Percentiles rank a stretch among this genome's conserved stretches.
Conservation (phyloP, 148 eudicot genomes). For the Chenopodium quinoa region DNA sequence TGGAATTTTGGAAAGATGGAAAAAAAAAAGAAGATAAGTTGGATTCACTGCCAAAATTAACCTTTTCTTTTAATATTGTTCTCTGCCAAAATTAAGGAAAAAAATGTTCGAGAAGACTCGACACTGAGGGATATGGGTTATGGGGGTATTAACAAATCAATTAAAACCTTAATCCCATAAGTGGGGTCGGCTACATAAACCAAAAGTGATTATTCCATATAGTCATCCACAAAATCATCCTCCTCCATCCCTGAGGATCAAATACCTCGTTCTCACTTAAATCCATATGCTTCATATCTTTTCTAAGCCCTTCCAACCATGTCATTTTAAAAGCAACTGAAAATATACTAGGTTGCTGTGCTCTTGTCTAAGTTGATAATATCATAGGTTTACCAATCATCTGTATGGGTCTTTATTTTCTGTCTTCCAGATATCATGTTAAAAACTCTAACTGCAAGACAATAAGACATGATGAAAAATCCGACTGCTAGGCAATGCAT, state of each 20-base stretch:
- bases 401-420: not conserved
- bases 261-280: too few species aligned
- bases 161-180: too few species aligned
- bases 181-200: too few species aligned
- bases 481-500: not conserved
- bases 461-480: not conserved
- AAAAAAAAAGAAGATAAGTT: not conserved
- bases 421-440: not conserved
- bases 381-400: not conserved
- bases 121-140: too few species aligned
- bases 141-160: not conserved
- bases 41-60: not conserved
- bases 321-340: not conserved
- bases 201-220: too few species aligned
- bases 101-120: not conserved
- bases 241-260: too few species aligned
- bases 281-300: too few species aligned
- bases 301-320: too few species aligned
- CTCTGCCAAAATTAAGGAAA: not conserved
- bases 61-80: not conserved
- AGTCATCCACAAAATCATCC: too few species aligned
- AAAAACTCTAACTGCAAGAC: not conserved
- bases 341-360: not conserved
- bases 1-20: not conserved
- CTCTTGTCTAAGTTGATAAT: not conserved